Conservation (phyloP, 768 basidiomycete species). For the Calocybe cyanea region DNA sequence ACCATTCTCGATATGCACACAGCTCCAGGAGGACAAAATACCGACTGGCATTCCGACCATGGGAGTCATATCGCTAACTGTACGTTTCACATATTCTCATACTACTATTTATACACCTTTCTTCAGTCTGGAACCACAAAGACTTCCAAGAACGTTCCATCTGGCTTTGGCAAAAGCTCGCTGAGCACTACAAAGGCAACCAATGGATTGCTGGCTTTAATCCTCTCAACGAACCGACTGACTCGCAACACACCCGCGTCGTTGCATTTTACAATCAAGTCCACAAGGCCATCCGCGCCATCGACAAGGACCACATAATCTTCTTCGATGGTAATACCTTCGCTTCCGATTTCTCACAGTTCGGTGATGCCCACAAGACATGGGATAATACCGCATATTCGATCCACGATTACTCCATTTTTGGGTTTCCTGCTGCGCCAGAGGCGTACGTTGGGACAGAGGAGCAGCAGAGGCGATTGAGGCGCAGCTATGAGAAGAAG, state of each 20-base stretch:
- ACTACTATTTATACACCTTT: neutral
- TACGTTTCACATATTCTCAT: slow-evolving; percentile 17
- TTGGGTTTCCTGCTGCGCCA: slow-evolving; percentile 63
- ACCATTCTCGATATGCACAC: slow-evolving; percentile 82
- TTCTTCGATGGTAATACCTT: slow-evolving; percentile 87
- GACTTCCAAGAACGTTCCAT: slow-evolving; percentile 79
- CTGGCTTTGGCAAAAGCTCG: slow-evolving; percentile 76
- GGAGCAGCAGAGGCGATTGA: slow-evolving; percentile 48
- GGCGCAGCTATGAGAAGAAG: slow-evolving; percentile 67
- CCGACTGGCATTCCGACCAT: slow-evolving; percentile 78
- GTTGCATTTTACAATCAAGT: slow-evolving; percentile 66
- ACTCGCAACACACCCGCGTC: slow-evolving; percentile 61
- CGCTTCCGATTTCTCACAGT: slow-evolving; percentile 73
- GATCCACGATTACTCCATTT: slow-evolving; percentile 75
- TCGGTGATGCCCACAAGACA: slow-evolving; percentile 55
- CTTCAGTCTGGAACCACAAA: slow-evolving; percentile 72
- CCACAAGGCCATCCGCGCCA: slow-evolving; percentile 63
- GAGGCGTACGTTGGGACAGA: slow-evolving; percentile 51
- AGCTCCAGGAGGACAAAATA: slow-evolving; percentile 70
- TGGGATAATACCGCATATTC: slow-evolving; percentile 75
- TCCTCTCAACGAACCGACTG: slow-evolving; percentile 80
- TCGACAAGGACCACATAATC: slow-evolving; percentile 68
- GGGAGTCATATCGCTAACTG: slow-evolving; percentile 66
- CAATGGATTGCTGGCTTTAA: slow-evolving; percentile 87
- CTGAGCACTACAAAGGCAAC: slow-evolving; percentile 71